phyloP scores from a whole-genome alignment of 192 early-diverging fungal species.

The Podila epigama region DNA sequence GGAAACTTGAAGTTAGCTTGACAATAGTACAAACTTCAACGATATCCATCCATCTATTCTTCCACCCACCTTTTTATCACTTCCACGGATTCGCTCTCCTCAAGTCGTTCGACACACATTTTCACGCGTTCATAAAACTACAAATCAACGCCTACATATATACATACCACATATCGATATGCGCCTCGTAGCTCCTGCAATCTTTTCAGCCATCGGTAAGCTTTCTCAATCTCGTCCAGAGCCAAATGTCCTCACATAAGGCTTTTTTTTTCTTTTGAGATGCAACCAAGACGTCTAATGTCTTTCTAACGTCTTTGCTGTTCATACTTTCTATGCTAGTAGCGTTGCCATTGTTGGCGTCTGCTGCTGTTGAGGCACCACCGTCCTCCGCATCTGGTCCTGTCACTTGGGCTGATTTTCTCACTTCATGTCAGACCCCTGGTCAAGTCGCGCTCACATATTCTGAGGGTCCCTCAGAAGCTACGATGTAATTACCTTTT shows the following conservation, averaged over 20 bases:
- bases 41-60: too few species aligned
- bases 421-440: conserved; percentile 32
- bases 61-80: background rate
- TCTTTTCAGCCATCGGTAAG: conserved; percentile 27
- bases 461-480: conserved; percentile 61
- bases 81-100: background rate
- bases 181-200: conserved; percentile 11
- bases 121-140: background rate
- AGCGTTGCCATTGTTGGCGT: conserved; percentile 24
- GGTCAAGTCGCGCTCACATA: conserved; percentile 59
- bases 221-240: too few species aligned
- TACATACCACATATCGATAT: background rate
- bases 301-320: background rate
- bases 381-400: conserved; percentile 1
- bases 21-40: background rate
- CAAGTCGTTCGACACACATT: background rate
- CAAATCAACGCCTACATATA: background rate
- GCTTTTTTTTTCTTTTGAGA: background rate
- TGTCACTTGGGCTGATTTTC: conserved; percentile 33
- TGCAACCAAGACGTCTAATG: background rate
- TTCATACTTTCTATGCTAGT: background rate
- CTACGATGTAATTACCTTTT: conserved; percentile 52
- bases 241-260: too few species aligned
- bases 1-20: background rate
- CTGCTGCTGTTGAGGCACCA: background rate